phyloP scores from a whole-genome alignment of 768 basidiomycete genomes.

The Erythrobasidium yunnanense region DNA sequence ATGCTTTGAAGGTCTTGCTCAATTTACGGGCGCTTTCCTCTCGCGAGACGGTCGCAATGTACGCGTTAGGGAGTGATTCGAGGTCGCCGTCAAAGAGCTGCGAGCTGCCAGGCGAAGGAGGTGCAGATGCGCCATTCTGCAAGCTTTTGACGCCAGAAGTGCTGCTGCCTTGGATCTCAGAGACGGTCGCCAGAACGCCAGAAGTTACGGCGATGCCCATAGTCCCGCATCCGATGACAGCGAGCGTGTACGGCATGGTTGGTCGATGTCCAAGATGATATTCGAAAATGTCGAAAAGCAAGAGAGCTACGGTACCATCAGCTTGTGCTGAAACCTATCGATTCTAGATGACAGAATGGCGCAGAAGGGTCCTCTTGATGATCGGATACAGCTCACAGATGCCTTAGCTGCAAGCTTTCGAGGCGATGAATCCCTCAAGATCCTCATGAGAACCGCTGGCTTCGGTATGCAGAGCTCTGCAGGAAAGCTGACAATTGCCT shows the following conservation, averaged over 20 bases:
- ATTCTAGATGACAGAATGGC: no score
- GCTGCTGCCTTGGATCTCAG: conserved; percentile 44
- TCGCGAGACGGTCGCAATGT: conserved; percentile 77
- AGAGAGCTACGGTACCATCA: no score
- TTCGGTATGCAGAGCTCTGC: background rate
- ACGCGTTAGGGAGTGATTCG: conserved; percentile 66
- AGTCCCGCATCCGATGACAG: conserved; percentile 71
- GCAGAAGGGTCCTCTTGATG: no score
- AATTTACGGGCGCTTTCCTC: conserved; percentile 63
- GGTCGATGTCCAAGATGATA: background rate
- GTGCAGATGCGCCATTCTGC: conserved; percentile 20
- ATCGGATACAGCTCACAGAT: no score
- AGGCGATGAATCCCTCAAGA: background rate
- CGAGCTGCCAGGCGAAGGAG: conserved; percentile 31
- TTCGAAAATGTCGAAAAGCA: background rate
- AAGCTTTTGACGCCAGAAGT: background rate
- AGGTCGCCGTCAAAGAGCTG: conserved; percentile 39
- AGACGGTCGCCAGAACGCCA: conserved; percentile 75
- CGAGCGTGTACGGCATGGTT: conserved; percentile 27
- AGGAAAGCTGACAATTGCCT: background rate
- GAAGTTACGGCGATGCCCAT: conserved; percentile 95
- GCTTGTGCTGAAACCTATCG: no score
- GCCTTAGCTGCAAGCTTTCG: background rate
- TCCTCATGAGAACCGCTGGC: background rate
- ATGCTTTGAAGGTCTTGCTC: conserved; percentile 49